Evolutionary conservation across 768 basidiomycete species (phyloP).

Genomic region (Tylopilus sp.): DNA sequence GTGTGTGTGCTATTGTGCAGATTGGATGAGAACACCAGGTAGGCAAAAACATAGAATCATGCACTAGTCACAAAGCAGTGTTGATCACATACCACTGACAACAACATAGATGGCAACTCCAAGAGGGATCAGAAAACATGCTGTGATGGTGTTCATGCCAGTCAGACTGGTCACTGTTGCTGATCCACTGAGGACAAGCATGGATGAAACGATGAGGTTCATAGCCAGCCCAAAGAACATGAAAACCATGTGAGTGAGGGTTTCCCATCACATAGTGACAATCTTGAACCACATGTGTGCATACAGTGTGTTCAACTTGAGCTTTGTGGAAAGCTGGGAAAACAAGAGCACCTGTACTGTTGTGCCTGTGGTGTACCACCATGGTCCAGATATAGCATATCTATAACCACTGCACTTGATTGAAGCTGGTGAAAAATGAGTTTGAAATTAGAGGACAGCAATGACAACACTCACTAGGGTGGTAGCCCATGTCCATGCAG

Average conservation of each 20-base stretch:
- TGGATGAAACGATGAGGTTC: slow-evolving; percentile 88
- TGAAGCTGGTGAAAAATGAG: slow-evolving; percentile 47
- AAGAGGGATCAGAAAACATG: slow-evolving; percentile 86
- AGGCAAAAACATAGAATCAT: slow-evolving; percentile 23
- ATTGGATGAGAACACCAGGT: neutral
- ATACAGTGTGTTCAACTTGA: slow-evolving; percentile 87
- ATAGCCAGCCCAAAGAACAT: slow-evolving; percentile 92
- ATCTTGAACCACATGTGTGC: slow-evolving; percentile 90
- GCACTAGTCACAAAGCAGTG: slow-evolving; percentile 82
- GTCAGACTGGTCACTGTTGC: slow-evolving; percentile 88
- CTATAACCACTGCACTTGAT: slow-evolving; percentile 82
- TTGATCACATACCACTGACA: slow-evolving; percentile 84
- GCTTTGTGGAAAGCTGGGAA: slow-evolving; percentile 84
- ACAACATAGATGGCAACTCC: slow-evolving; percentile 88
- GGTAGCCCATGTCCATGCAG: slow-evolving; percentile 90
- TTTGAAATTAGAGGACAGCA: neutral
- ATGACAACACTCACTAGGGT: slow-evolving; percentile 47
- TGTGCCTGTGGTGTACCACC: slow-evolving; percentile 92
- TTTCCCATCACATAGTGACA: slow-evolving; percentile 77
- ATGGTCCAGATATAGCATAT: slow-evolving; percentile 81
- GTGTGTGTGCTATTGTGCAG: slow-evolving; percentile 68
- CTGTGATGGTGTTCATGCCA: slow-evolving; percentile 87
- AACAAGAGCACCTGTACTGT: slow-evolving; percentile 89
- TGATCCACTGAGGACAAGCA: slow-evolving; percentile 75
- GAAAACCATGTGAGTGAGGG: slow-evolving; percentile 73